phyloP scores from a whole-genome alignment of 192 early-diverging fungal species.

The Paraglomus brasilianum region DNA sequence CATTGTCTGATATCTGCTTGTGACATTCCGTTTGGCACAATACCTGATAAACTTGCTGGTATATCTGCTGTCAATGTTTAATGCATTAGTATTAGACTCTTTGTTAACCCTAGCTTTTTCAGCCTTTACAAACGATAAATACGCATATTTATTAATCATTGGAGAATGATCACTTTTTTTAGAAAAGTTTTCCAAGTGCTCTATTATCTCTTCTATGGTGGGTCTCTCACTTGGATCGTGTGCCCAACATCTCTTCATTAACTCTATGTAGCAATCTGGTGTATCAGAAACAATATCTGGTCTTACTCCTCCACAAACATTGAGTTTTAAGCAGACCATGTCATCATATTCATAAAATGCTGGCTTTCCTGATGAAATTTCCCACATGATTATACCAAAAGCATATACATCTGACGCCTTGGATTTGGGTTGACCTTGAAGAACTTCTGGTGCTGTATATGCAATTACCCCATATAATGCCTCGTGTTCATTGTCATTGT shows the following conservation, averaged over 20 bases:
- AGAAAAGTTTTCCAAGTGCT: no score
- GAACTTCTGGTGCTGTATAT: conserved; percentile 13
- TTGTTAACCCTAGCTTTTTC: no score
- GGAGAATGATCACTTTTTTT: no score
- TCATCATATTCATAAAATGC: conserved; percentile 9
- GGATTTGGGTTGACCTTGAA: neutral
- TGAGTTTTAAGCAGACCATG: no score
- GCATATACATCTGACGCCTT: conserved; percentile 12
- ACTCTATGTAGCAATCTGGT: conserved; percentile 10
- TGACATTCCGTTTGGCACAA: no score
- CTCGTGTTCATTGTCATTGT: neutral
- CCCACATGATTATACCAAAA: conserved; percentile 19
- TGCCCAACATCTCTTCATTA: conserved; percentile 17
- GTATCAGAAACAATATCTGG: conserved; percentile 8
- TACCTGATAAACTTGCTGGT: no score
- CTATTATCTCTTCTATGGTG: conserved; percentile 6
- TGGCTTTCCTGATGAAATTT: conserved; percentile 8
- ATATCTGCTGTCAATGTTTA: no score
- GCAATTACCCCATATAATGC: conserved; percentile 9
- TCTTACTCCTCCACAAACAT: conserved; percentile 5
- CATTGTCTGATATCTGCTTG: no score
- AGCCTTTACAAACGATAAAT: no score
- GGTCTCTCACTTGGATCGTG: neutral
- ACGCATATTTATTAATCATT: no score
- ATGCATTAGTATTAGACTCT: no score